Base-by-base conservation (phyloP, 257 asterid species). In the Euphrasia confusa region DNA sequence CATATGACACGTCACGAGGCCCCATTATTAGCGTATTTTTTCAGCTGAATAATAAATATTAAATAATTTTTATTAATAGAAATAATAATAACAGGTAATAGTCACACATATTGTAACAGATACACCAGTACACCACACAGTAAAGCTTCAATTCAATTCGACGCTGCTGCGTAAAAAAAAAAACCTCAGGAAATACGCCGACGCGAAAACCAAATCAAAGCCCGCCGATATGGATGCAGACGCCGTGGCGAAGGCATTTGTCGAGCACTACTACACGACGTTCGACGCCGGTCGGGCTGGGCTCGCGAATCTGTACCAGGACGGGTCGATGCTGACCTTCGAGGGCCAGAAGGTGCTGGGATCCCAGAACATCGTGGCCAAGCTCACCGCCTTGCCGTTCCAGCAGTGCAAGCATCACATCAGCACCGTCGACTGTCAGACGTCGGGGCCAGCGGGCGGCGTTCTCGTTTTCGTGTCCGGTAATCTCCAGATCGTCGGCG, bases 321-420 rank as follows among this genome's bases (percentile, higher is more conserved):
- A 82, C 1, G 79, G 67, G 0, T 82, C 88, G 56, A 82, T 82
- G 88, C 73, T 82, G 49, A 82, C 83, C 0, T 82, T 82, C 40
- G 88, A 82, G 79, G 88, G 88, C 58, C 81, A 81, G 84, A 76
- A 82, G 50, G 75, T 75, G 68, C 18, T 67, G 75, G 88, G 88
- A 64, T 68, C 85, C 11, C 77, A 69, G 18, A 77, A 70, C 70
- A 82, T 82, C 66, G 83, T 79, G 1, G 77, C 83, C 0, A 82
- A 82, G 74, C 83, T 82, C 65, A 77, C 79, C 49, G 57, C 77
- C 45, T 57, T 82, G 63, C 88, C 88, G 32, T 82, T 82, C 24
- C 81, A 74, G 83, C 85, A 82, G 85, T 82, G 85, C 74, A 63
- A 82, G 78, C 88, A 82, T 61, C 73, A 70, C 6, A 75, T 82